Evolutionary conservation across 2,329 filamentous ascomycete genomes (phyloP).

Genomic region (Apiospora hydei): DNA sequence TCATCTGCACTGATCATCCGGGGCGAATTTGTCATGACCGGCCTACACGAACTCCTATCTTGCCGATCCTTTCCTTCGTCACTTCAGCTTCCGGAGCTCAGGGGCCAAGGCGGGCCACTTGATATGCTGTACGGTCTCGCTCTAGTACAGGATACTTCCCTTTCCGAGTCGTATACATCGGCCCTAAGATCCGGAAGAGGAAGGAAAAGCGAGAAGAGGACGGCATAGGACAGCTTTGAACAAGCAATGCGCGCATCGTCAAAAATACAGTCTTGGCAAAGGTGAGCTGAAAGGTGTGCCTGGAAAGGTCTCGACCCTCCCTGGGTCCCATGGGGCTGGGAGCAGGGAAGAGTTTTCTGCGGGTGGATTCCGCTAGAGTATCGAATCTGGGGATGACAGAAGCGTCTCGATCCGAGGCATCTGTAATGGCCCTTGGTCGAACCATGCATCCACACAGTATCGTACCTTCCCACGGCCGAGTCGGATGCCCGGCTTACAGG

Average conservation of each 20-base stretch:
- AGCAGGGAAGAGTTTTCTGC: neutral
- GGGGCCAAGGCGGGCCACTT: neutral
- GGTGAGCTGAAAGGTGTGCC: neutral
- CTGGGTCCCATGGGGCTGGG: neutral
- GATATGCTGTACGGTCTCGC: neutral
- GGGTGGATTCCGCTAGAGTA: slow-evolving; percentile 8
- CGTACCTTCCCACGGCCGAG: neutral
- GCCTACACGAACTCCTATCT: neutral
- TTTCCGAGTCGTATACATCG: neutral
- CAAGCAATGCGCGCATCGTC: neutral
- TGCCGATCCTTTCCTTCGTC: neutral
- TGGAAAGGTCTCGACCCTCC: neutral
- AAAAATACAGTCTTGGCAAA: neutral
- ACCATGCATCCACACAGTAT: neutral
- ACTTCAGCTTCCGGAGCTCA: slow-evolving; percentile 2
- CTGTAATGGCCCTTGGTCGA: neutral
- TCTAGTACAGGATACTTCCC: neutral
- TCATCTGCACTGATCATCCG: neutral
- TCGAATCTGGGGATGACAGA: neutral
- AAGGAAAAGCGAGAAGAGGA: neutral
- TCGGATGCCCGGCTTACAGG: neutral
- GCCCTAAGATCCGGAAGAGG: neutral
- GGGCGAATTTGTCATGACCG: neutral
- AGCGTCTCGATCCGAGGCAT: neutral
- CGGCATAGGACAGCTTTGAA: too few relatives aligned